A percentile compares a stretch with the other conserved stretches of the same genome.
Evolutionary conservation across 805 yeast genomes (phyloP).

Genomic region (Myxozyma monticola): DNA sequence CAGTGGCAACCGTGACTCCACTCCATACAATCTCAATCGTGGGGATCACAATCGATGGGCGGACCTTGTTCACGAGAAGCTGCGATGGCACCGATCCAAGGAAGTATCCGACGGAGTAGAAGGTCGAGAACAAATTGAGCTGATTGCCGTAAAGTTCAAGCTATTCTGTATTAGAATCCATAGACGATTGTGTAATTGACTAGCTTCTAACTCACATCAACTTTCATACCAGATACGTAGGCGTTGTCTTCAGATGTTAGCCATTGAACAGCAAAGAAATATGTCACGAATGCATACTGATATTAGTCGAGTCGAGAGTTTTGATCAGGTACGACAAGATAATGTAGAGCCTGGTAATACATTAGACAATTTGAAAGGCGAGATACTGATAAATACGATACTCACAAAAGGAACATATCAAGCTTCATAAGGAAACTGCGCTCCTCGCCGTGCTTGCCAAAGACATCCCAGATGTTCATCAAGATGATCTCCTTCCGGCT

Average conservation of each 20-base stretch:
- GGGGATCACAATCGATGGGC: slow-evolving; percentile 35
- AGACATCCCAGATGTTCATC: slow-evolving; percentile 17
- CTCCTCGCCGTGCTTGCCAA: slow-evolving; percentile 20
- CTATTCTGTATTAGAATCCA: no score
- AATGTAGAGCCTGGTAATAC: slow-evolving; percentile 11
- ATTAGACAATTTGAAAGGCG: not conserved
- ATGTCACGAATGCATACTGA: slow-evolving; percentile 1
- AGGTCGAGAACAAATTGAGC: slow-evolving; percentile 53
- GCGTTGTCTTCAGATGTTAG: slow-evolving; percentile 62
- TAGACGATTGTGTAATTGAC: no score
- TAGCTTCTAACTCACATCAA: no score
- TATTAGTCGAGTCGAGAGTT: slow-evolving; percentile 59
- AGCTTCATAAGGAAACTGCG: slow-evolving; percentile 16
- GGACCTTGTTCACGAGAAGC: slow-evolving; percentile 35
- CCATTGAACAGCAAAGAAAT: not conserved
- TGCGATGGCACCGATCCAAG: slow-evolving; percentile 40
- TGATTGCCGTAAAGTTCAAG: slow-evolving; percentile 60
- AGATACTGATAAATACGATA: not conserved
- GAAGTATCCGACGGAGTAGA: slow-evolving; percentile 60
- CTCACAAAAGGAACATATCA: slow-evolving; percentile 19
- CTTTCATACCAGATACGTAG: slow-evolving; percentile 64
- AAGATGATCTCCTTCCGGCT: not conserved
- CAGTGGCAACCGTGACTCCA: slow-evolving; percentile 31
- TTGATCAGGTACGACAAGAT: slow-evolving; percentile 47
- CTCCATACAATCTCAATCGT: slow-evolving; percentile 32